A percentile compares a stretch with the other conserved stretches of the same genome.
Evolutionary conservation across 345 rosid genomes (phyloP).

Genomic region (Citrus hindsii): DNA sequence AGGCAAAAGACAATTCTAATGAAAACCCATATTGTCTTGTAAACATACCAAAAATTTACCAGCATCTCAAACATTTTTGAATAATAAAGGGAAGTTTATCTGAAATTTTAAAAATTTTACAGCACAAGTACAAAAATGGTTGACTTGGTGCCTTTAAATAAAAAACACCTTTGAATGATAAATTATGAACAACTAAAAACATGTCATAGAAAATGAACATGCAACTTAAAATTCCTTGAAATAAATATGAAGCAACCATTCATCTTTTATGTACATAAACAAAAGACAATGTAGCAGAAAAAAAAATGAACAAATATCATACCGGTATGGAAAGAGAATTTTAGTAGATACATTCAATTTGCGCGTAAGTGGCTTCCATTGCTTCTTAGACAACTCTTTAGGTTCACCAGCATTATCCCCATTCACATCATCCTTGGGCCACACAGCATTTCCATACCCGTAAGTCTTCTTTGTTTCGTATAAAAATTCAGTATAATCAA

Average conservation of each 20-base stretch:
- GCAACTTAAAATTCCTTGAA: not conserved
- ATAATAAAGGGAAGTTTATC: not conserved
- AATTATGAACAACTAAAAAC: not conserved
- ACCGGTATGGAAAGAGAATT: constrained; percentile 54
- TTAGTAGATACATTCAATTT: constrained; percentile 39
- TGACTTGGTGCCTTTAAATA: not conserved
- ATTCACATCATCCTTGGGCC: constrained; percentile 34
- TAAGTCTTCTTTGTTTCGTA: constrained; percentile 42
- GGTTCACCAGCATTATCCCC: constrained; percentile 18
- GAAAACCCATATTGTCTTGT: too few species aligned
- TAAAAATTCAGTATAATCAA: constrained; percentile 40
- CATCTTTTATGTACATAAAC: not conserved
- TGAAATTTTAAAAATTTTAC: not conserved
- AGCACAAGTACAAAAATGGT: not conserved
- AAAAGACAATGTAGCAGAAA: not conserved
- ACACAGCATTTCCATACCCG: constrained; percentile 50
- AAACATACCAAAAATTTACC: not conserved
- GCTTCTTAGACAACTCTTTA: constrained; percentile 25
- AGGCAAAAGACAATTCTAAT: not conserved
- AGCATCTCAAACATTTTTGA: not conserved
- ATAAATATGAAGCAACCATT: not conserved
- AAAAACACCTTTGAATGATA: not conserved
- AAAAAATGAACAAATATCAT: not conserved
- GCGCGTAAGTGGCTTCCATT: constrained; percentile 54
- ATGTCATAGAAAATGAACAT: not conserved